These are phyloP conservation scores for Crithidia bombi DNA, from an alignment of 208 protist species.

Conservation along the genomic window DNA sequence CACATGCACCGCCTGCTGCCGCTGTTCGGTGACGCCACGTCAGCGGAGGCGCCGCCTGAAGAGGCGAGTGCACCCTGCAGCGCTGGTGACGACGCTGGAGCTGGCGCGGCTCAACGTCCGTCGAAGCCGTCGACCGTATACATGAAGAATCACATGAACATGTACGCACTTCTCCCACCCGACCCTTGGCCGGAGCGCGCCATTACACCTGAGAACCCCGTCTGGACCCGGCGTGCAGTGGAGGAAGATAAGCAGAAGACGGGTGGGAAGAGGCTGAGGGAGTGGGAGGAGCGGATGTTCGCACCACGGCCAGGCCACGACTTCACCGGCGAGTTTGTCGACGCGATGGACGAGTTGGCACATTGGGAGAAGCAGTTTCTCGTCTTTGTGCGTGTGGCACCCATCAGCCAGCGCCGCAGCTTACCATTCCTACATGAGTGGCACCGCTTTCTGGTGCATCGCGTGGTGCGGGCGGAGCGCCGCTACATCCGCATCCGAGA, in stretches of 20 bases:
- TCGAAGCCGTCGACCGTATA: constrained; percentile 2
- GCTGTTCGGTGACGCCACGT: constrained; percentile 19
- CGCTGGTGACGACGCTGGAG: neutral
- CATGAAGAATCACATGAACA: constrained; percentile 43
- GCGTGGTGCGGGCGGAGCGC: constrained; percentile 73
- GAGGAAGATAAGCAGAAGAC: constrained; percentile 51
- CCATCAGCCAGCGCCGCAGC: constrained; percentile 70
- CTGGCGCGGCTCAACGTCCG: neutral
- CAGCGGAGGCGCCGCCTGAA: neutral
- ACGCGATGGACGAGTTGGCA: constrained; percentile 82
- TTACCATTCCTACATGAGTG: constrained; percentile 81
- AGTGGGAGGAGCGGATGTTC: constrained; percentile 63
- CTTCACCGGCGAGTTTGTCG: constrained; percentile 65
- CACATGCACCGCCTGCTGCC: constrained; percentile 66
- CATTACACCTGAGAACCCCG: constrained; percentile 77
- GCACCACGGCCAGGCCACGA: constrained; percentile 62
- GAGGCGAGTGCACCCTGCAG: neutral
- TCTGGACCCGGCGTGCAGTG: constrained; percentile 58
- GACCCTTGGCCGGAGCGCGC: constrained; percentile 85
- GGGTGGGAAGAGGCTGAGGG: constrained; percentile 43
- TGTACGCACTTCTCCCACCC: constrained; percentile 35
- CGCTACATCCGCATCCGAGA: constrained; percentile 72
- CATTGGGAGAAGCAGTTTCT: constrained; percentile 76
- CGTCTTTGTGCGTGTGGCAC: constrained; percentile 61
- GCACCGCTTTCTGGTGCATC: constrained; percentile 72